Conservation (phyloP, 2,329 filamentous ascomycete species). For the Aspergillus ruber region DNA sequence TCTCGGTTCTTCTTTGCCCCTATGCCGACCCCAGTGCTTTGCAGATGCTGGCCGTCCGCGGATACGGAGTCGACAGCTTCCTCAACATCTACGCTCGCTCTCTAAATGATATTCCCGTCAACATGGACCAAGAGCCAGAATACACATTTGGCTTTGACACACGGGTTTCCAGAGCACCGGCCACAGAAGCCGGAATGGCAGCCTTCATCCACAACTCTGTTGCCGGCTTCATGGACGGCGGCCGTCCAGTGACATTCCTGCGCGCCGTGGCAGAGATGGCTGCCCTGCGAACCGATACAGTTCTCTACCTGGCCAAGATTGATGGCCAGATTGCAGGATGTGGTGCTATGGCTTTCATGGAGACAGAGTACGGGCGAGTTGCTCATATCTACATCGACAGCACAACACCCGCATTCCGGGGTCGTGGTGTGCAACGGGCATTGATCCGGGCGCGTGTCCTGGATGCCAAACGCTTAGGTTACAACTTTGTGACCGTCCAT, state of each 20-base stretch:
- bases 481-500: conserved; percentile 7
- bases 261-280: conserved; percentile 8
- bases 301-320: conserved; percentile 9
- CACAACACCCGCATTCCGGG: conserved; percentile 9
- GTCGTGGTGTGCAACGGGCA: conserved; percentile 11
- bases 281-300: conserved; percentile 9
- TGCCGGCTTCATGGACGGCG: conserved; percentile 9
- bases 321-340: conserved; percentile 7
- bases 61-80: conserved; percentile 7
- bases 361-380: conserved; percentile 9
- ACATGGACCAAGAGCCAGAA: conserved; percentile 1
- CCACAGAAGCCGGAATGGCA: conserved; percentile 4
- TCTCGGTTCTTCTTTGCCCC: conserved; percentile 7
- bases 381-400: conserved; percentile 15
- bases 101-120: conserved; percentile 4
- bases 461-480: conserved; percentile 9
- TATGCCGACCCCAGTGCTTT: conserved; percentile 9
- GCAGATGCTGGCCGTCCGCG: conserved; percentile 6
- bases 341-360: conserved; percentile 10
- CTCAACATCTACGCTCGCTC: conserved; percentile 9
- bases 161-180: conserved; percentile 3
- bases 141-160: conserved; percentile 4
- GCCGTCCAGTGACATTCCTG: conserved; percentile 7
- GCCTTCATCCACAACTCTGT: conserved; percentile 11
- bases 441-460: conserved; percentile 9